phyloP scores from a whole-genome alignment of 108 stramenopile genomes.

The Fragilaria radians region DNA sequence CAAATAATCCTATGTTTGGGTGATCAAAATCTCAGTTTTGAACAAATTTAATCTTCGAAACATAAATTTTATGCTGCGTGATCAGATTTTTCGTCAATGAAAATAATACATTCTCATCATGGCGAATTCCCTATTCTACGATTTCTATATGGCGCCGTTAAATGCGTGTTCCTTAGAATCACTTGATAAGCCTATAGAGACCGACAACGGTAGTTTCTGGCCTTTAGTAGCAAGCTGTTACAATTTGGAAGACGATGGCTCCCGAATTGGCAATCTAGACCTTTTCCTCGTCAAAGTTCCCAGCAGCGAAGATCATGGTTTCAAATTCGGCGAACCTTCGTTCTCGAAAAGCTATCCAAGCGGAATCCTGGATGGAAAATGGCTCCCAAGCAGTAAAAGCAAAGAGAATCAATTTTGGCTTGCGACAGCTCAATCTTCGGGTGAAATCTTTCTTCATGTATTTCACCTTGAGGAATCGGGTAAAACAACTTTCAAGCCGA shows the following conservation, averaged over 20 bases:
- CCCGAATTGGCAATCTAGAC: slow-evolving; percentile 25
- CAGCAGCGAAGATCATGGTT: not conserved
- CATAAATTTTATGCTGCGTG: no score
- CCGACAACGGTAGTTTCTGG: slow-evolving; percentile 3
- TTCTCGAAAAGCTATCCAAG: slow-evolving; percentile 10
- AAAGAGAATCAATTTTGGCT: slow-evolving; percentile 6
- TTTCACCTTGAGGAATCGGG: not conserved
- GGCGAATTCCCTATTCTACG: no score
- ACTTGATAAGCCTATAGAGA: slow-evolving; percentile 8
- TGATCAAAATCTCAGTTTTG: no score
- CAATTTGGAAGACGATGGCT: slow-evolving; percentile 46
- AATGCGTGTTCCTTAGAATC: slow-evolving; percentile 78
- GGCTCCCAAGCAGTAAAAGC: slow-evolving; percentile 19
- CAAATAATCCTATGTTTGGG: no score
- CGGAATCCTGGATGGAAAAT: slow-evolving; percentile 83
- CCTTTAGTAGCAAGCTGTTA: slow-evolving; percentile 71
- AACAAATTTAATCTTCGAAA: no score
- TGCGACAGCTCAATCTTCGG: slow-evolving; percentile 49
- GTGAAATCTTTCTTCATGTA: slow-evolving; percentile 23
- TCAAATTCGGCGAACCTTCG: not conserved
- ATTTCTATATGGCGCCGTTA: slow-evolving; percentile 34
- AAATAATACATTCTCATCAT: no score
- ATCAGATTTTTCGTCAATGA: no score
- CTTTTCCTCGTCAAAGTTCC: slow-evolving; percentile 20
- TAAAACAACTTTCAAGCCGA: not conserved